These are phyloP conservation scores for Parmelia sp. DNA, from an alignment of 495 filamentous ascomycete genomes.

Conservation along the genomic window DNA sequence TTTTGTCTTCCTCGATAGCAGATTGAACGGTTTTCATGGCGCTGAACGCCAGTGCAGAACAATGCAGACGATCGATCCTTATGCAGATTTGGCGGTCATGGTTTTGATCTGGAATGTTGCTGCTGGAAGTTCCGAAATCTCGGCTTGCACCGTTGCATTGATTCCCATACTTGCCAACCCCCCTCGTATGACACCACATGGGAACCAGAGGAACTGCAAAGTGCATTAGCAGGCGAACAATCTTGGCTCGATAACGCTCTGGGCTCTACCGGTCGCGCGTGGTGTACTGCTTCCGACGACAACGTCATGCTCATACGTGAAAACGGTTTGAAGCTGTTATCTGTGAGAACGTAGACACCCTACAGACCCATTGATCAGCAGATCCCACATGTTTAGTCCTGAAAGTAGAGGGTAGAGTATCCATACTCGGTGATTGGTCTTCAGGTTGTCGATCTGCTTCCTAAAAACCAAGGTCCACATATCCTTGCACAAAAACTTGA, in stretches of 20 bases:
- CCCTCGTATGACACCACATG: constrained; percentile 84
- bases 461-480: constrained; percentile 88
- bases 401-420: not conserved
- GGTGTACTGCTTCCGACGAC: constrained; percentile 60
- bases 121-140: constrained; percentile 73
- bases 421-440: constrained; percentile 87
- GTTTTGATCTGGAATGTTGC: constrained; percentile 98
- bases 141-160: constrained; percentile 81
- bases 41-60: not conserved
- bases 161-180: constrained; percentile 86
- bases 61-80: not conserved
- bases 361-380: constrained; percentile 29
- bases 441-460: constrained; percentile 97
- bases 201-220: constrained; percentile 68
- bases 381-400: not conserved
- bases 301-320: constrained; percentile 75
- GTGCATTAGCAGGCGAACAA: not conserved
- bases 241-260: not conserved
- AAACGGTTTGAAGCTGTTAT: constrained; percentile 86
- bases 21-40: constrained; percentile 10
- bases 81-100: constrained; percentile 33
- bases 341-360: constrained; percentile 94
- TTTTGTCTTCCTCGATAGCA: not conserved
- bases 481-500: constrained; percentile 98
- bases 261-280: constrained; percentile 67